A percentile compares a stretch with the other conserved stretches of the same genome.
Conservation (phyloP, 345 rosid species). For the Mercurialis annua region DNA sequence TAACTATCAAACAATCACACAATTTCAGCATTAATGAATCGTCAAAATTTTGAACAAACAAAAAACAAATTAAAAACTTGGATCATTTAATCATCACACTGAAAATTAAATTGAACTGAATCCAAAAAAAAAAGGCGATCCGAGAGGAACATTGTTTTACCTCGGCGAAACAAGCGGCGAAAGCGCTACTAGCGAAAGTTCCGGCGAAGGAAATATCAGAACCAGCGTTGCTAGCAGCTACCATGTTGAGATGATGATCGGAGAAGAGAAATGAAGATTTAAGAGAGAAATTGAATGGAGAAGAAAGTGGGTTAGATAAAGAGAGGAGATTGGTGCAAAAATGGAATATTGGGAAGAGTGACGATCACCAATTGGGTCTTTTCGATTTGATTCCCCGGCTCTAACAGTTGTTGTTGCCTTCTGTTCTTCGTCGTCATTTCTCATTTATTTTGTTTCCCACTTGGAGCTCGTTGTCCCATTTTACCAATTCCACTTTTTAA, state of each 20-base stretch:
- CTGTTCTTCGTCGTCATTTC: conserved; percentile 19
- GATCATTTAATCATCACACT: not conserved
- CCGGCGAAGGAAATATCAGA: conserved; percentile 82
- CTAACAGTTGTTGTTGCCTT: not conserved
- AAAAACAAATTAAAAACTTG: not conserved
- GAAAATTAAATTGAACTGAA: not conserved
- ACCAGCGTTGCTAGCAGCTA: conserved; percentile 62
- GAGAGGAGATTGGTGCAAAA: not conserved
- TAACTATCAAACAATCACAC: not conserved
- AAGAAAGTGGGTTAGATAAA: not conserved
- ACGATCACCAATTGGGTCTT: not conserved
- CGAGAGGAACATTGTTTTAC: conserved; percentile 21
- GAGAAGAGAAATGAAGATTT: not conserved
- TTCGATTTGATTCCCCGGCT: not conserved
- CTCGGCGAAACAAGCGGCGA: conserved; percentile 97
- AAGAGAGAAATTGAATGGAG: not conserved
- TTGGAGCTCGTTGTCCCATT: not conserved
- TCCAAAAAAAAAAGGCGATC: not conserved
- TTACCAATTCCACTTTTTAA: too few species aligned
- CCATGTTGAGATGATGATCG: conserved; percentile 41
- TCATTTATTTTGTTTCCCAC: conserved; percentile 6
- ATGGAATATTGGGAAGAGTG: conserved; percentile 20
- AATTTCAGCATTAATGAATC: not conserved
- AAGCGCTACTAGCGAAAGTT: conserved; percentile 82
- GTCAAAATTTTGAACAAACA: not conserved